A percentile compares a stretch with the other conserved stretches of the same genome.
Conservation (phyloP, 2,329 filamentous ascomycete species). For the Venturia asperata region DNA sequence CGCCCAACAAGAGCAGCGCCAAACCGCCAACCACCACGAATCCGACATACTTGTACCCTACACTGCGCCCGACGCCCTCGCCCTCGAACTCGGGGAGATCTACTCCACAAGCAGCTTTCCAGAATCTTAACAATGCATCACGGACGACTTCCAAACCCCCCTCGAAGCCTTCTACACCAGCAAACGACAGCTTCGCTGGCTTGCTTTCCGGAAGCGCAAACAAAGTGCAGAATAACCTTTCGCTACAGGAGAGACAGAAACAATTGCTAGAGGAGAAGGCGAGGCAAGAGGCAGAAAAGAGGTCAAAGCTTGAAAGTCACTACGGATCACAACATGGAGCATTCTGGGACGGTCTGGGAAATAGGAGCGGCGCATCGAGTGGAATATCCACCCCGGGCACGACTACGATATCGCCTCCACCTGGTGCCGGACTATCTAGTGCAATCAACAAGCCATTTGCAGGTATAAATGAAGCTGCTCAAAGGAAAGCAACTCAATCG, state of each 20-base stretch:
- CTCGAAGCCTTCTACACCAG: slow-evolving; percentile 46
- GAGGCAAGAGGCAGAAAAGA: slow-evolving; percentile 67
- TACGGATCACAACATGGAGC: slow-evolving; percentile 62
- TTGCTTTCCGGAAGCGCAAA: slow-evolving; percentile 58
- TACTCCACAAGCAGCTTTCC: slow-evolving; percentile 31
- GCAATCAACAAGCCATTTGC: slow-evolving; percentile 36
- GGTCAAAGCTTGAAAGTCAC: slow-evolving; percentile 63
- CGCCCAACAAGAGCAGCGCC: slow-evolving; percentile 27
- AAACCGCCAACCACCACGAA: slow-evolving; percentile 27
- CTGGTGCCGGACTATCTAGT: slow-evolving; percentile 28
- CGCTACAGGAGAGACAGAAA: slow-evolving; percentile 56
- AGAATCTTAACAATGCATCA: slow-evolving; percentile 32
- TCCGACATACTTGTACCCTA: slow-evolving; percentile 26
- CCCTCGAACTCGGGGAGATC: slow-evolving; percentile 34
- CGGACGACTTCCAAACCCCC: slow-evolving; percentile 30
- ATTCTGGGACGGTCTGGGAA: slow-evolving; percentile 69
- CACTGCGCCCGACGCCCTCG: slow-evolving; percentile 29
- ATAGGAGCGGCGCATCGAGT: slow-evolving; percentile 31
- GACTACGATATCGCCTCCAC: slow-evolving; percentile 32
- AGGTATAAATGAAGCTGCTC: slow-evolving; percentile 24
- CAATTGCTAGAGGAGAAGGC: slow-evolving; percentile 72
- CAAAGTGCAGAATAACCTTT: slow-evolving; percentile 61
- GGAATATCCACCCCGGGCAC: slow-evolving; percentile 29
- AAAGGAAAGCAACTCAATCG: slow-evolving; percentile 23
- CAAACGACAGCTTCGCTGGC: slow-evolving; percentile 68